Conservation (phyloP, 257 asterid species). For the Solanum lignicaule region DNA sequence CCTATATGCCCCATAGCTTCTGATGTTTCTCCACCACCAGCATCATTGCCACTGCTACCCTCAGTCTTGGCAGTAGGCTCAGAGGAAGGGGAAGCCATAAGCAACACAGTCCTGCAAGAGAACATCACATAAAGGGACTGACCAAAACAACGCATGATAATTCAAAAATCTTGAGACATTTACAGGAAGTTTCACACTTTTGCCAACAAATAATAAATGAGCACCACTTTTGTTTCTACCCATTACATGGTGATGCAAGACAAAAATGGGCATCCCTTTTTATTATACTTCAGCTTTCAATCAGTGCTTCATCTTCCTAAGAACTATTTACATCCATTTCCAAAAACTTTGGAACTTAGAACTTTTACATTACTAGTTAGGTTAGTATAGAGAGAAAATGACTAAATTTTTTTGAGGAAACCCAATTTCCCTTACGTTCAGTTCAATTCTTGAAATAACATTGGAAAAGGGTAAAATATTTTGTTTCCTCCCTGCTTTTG, state of each 20-base stretch:
- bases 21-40: constrained; percentile 48
- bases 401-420: background rate
- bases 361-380: background rate
- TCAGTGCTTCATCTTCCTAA: background rate
- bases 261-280: background rate
- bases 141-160: background rate
- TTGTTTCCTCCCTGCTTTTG: background rate
- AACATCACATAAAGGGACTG: background rate
- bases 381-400: background rate
- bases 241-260: background rate
- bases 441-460: background rate
- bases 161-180: background rate
- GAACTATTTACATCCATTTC: background rate
- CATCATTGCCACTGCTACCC: constrained; percentile 23
- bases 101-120: constrained; percentile 1
- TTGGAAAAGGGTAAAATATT: background rate
- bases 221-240: background rate
- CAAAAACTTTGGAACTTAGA: background rate
- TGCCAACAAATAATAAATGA: background rate
- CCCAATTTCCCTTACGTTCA: background rate
- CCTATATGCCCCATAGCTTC: constrained; percentile 26
- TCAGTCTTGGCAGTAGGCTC: constrained; percentile 54
- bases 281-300: background rate
- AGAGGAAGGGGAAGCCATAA: constrained; percentile 66
- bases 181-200: background rate